Evolutionary conservation across 1,284 basidiomycete species (phyloP), one percentile per base, ranked within the genome.

Genomic region (Ganoderma lucidum): DNA sequence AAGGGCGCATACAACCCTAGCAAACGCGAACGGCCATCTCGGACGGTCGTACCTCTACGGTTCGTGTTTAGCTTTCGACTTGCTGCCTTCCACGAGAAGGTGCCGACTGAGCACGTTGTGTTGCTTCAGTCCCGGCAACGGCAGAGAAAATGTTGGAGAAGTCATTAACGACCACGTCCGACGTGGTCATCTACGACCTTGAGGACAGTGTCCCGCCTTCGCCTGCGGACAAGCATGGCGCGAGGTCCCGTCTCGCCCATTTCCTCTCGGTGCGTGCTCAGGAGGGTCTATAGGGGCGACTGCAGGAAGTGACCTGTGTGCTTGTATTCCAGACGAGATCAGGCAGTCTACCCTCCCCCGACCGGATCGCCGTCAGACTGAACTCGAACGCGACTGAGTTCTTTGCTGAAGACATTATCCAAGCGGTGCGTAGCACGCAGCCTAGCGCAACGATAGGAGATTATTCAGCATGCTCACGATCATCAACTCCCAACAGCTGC

Each of bases 161-260:
- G 77, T 94, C 93, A 0, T 83, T 93, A 48, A 79, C 76, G 10
- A 85, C 85, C 12, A 78, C 80, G 1, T 91, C 94, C 1, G 94
- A 96, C 75, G 85, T 91, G 42, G 84, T 96, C 41, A 90, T 94
- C n/a, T 96, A 95, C 77, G 94, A 96, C 81, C 84, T 96, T 23
- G 94, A 96, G 77, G 94, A 96, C 78, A 93, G 92, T 68, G 89
- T 96, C 0, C 84, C 93, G 6, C 91, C 92, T 9, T 83, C 83
- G 17, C 78, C 81, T 2, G 72, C 76, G 9, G 88, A 91, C 76
- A 96, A 96, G 80, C 78, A 78, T 10, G 81, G 83, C 63, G 93
- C 94, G 0, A 84, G 94, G 70, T 76, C 78, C 2, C 83, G 88
- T 28, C 81, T 96, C 3, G 78, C 80, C 19, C 80, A 83, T 8